phyloP scores from a whole-genome alignment of 495 filamentous ascomycete species.

The Aspergillus sclerotioniger region DNA sequence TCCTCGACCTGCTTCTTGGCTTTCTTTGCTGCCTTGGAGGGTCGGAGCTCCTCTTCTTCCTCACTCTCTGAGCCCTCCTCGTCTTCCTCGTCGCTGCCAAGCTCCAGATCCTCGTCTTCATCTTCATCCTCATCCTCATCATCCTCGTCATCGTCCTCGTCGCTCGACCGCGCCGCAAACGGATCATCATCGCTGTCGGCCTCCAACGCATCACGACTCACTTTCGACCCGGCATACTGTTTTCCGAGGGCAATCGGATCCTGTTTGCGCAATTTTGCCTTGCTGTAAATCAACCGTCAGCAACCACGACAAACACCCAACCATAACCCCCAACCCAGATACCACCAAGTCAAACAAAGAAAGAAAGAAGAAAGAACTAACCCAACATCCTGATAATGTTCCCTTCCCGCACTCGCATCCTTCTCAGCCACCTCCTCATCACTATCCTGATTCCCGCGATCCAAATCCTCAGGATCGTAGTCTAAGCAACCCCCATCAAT shows the following conservation, averaged over 20 bases:
- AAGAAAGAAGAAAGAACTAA: constrained; percentile 34
- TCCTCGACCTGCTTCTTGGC: constrained; percentile 14
- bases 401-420: constrained; percentile 60
- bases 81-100: constrained; percentile 32
- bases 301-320: neutral
- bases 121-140: constrained; percentile 60
- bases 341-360: neutral
- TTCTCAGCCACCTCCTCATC: constrained; percentile 47
- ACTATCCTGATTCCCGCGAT: constrained; percentile 48
- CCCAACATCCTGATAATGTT: constrained; percentile 85
- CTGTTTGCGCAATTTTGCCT: constrained; percentile 79
- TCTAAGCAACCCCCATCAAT: constrained; percentile 48
- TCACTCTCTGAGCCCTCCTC: constrained; percentile 25
- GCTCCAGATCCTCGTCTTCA: constrained; percentile 45
- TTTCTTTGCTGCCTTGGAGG: constrained; percentile 49
- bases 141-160: constrained; percentile 38
- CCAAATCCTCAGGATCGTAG: constrained; percentile 82
- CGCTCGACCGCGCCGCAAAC: constrained; percentile 33
- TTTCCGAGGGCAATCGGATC: constrained; percentile 63
- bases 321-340: neutral
- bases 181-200: constrained; percentile 48
- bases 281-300: constrained; percentile 45
- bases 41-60: constrained; percentile 15
- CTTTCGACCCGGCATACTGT: constrained; percentile 73
- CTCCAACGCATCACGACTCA: constrained; percentile 71